These are phyloP conservation scores for Hortiboletus campestris DNA, from an alignment of 768 basidiomycete genomes.

Conservation along the genomic window DNA sequence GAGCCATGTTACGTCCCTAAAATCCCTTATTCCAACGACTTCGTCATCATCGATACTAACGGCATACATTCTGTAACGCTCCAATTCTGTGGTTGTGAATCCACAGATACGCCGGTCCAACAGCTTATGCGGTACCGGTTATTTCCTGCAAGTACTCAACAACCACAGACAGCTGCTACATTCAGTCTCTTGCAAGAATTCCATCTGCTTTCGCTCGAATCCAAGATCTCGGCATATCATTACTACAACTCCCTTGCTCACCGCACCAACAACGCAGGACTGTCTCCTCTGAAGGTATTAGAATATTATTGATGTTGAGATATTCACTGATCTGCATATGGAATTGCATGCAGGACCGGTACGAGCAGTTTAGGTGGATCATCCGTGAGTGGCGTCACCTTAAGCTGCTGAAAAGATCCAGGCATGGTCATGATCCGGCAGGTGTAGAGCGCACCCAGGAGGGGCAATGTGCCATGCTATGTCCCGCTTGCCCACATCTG, in stretches of 20 bases:
- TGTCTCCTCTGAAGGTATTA: conserved; percentile 10
- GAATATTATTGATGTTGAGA: no score
- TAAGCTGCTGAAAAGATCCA: conserved; percentile 9
- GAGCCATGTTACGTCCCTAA: not conserved
- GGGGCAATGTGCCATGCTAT: conserved; percentile 26
- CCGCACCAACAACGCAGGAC: conserved; percentile 27
- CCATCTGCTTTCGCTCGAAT: conserved; percentile 13
- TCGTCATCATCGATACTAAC: not conserved
- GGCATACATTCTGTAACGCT: not conserved
- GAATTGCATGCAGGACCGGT: conserved; percentile 7
- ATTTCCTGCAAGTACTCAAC: conserved; percentile 32
- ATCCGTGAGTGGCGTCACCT: conserved; percentile 23
- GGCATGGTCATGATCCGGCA: conserved; percentile 11
- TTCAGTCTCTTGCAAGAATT: not conserved
- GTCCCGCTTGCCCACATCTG: conserved; percentile 30
- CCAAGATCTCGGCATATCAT: conserved; percentile 31
- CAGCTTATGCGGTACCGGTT: conserved; percentile 18
- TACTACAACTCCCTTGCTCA: conserved; percentile 28
- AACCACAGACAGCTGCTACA: conserved; percentile 24
- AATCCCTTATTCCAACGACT: not conserved
- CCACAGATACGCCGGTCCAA: not conserved
- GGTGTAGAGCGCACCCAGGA: conserved; percentile 19
- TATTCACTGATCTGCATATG: no score
- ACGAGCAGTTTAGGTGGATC: conserved; percentile 14
- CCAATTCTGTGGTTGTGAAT: not conserved